Base-by-base conservation (phyloP, 2,329 filamentous ascomycete species). In the Thermothelomyces thermophilus region DNA sequence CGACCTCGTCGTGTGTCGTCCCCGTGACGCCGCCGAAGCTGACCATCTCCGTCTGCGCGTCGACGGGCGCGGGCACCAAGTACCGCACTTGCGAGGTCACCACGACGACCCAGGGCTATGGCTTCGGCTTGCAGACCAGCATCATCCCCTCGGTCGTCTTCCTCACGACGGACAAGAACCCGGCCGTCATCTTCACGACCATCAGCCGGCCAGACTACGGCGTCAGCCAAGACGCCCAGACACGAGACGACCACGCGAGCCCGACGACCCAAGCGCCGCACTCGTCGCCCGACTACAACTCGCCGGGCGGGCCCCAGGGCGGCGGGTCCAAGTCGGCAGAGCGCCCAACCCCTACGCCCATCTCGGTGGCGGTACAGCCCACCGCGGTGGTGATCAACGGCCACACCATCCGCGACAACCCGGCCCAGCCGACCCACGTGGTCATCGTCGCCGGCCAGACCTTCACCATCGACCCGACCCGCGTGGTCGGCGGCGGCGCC, bases 141-240 rank as follows among this genome's bases (percentile, higher is more conserved):
- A 47, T 41, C 19, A 31, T 46, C 16, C 31, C 51, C 48, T 14
- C 53, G 46, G 17, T 74, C 41, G 74, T 70, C 3, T 71, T 76
- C 41, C 60, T 74, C 44, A 77, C 74, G 2, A 77, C 75, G 3
- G 75, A 77, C 59, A 79, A 77, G 59, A 79, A 79, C 48, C 76
- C 76, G 0, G 69, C 72, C 8, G 73, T 78, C 14, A 68, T 77
- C 2, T 71, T 67, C 52, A 59, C 71, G 1, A 65, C 68, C 2
- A 62, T 69, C 14, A 52, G 60, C 4, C 62, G 66, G 5, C 73
- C 73, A 0, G 56, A 63, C 53, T 76, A 73, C 54, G 68, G 67
- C 40, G 56, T 60, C 19, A 56, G 52, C 6, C 57, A 60, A 13
- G 49, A 56, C 11, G 55, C 59, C 2, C 52, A 43, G 14, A 57